phyloP scores from a whole-genome alignment of 2,329 filamentous ascomycete species.

The Botrytis fragariae region DNA sequence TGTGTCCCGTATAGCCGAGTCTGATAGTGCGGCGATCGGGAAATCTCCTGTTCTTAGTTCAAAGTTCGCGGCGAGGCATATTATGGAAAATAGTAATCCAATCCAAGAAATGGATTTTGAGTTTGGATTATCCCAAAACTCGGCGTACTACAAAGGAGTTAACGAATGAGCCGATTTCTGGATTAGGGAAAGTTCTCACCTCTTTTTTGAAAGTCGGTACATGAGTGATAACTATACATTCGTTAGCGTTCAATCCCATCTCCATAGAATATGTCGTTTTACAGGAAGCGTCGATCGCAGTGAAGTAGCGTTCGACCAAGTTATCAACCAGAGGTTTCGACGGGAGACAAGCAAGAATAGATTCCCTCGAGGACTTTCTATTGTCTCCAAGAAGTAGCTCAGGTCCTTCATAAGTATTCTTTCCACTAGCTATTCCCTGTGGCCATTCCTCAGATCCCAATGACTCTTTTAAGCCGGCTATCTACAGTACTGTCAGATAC shows the following conservation, averaged over 20 bases:
- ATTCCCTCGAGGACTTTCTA: conserved; percentile 40
- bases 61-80: conserved; percentile 20
- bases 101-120: conserved; percentile 48
- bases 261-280: conserved; percentile 39
- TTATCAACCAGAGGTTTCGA: conserved; percentile 47
- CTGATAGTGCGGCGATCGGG: conserved; percentile 40
- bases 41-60: conserved; percentile 14
- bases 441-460: conserved; percentile 38
- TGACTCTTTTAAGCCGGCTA: conserved; percentile 58
- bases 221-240: conserved; percentile 42
- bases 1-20: conserved; percentile 43
- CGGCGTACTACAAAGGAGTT: conserved; percentile 30
- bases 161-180: conserved; percentile 12
- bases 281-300: conserved; percentile 50
- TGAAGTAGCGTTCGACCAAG: conserved; percentile 52
- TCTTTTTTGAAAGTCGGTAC: conserved; percentile 49
- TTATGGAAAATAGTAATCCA: conserved; percentile 45
- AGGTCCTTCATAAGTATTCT: conserved; percentile 20
- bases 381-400: conserved; percentile 30
- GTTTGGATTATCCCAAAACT: conserved; percentile 35
- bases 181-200: conserved; percentile 30
- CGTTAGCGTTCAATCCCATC: neutral
- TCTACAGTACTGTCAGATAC: conserved; percentile 47
- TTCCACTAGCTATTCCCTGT: neutral
- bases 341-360: conserved; percentile 50